Conservation (phyloP, 192 early-diverging fungal genomes). For the Phycomyces nitens region DNA sequence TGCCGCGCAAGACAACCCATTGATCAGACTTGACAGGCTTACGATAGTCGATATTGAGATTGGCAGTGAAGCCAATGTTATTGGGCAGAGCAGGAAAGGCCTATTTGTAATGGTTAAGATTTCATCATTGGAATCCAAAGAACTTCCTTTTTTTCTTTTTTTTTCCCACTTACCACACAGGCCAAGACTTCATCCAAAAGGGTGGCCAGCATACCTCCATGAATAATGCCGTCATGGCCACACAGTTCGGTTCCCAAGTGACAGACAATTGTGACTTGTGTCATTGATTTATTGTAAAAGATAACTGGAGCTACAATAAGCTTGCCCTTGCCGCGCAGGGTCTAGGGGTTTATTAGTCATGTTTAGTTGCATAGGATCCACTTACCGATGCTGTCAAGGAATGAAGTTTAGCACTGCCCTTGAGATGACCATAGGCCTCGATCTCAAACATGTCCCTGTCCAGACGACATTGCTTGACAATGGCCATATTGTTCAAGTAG, state of each 20-base stretch:
- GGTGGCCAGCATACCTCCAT: slow-evolving; percentile 75
- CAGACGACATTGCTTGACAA: slow-evolving; percentile 23
- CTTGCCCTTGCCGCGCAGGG: slow-evolving; percentile 52
- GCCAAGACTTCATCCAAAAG: slow-evolving; percentile 67
- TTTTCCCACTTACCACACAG: slow-evolving; percentile 38
- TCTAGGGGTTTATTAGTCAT: slow-evolving; percentile 13
- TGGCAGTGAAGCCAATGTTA: slow-evolving; percentile 69
- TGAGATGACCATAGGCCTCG: slow-evolving; percentile 24
- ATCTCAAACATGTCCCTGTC: slow-evolving; percentile 17
- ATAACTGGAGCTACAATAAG: slow-evolving; percentile 49
- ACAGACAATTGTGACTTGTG: slow-evolving; percentile 44
- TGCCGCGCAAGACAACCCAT: slow-evolving; percentile 51
- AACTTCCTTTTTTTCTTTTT: neutral
- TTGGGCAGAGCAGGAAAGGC: slow-evolving; percentile 57
- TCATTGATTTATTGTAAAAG: slow-evolving; percentile 48
- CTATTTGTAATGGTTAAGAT: slow-evolving; percentile 22
- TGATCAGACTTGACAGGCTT: slow-evolving; percentile 61
- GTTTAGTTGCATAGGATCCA: no score
- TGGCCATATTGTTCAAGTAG: slow-evolving; percentile 12
- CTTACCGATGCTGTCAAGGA: slow-evolving; percentile 33
- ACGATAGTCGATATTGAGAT: slow-evolving; percentile 74
- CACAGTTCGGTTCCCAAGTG: slow-evolving; percentile 70
- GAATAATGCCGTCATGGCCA: slow-evolving; percentile 76
- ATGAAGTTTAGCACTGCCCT: slow-evolving; percentile 14
- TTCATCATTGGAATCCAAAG: neutral